These are phyloP conservation scores for Solanum commersonii DNA, from an alignment of 257 asterid genomes.

Conservation along the genomic window DNA sequence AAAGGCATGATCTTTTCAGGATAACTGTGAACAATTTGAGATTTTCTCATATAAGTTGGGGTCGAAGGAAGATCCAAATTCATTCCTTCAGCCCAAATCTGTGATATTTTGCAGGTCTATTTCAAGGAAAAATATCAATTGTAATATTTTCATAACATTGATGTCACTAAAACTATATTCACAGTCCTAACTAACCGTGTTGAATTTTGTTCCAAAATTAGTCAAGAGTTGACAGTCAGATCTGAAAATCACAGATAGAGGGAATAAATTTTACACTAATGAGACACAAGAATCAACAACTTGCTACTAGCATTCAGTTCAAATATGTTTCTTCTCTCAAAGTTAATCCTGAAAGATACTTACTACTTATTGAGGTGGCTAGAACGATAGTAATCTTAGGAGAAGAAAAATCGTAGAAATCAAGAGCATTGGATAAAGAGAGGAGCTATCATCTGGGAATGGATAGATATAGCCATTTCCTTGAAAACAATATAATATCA, in stretches of 20 bases:
- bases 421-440: neutral
- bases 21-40: neutral
- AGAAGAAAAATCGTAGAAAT: neutral
- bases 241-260: neutral
- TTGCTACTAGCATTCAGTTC: neutral
- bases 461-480: too few relatives aligned
- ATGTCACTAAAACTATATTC: neutral
- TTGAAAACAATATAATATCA: too few relatives aligned
- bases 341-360: neutral
- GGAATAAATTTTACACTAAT: neutral
- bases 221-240: too few relatives aligned
- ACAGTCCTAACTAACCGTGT: neutral
- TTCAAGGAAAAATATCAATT: too few relatives aligned
- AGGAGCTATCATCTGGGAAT: too few relatives aligned
- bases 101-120: too few relatives aligned
- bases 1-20: neutral
- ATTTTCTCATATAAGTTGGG: neutral
- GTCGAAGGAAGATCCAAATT: too few relatives aligned
- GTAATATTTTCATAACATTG: neutral
- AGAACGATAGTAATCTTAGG: neutral
- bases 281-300: neutral
- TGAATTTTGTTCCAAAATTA: neutral
- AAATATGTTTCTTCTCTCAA: neutral
- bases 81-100: too few relatives aligned
- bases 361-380: neutral